phyloP scores from a whole-genome alignment of 177 flowering plant species.

The Vitis hybrid region DNA sequence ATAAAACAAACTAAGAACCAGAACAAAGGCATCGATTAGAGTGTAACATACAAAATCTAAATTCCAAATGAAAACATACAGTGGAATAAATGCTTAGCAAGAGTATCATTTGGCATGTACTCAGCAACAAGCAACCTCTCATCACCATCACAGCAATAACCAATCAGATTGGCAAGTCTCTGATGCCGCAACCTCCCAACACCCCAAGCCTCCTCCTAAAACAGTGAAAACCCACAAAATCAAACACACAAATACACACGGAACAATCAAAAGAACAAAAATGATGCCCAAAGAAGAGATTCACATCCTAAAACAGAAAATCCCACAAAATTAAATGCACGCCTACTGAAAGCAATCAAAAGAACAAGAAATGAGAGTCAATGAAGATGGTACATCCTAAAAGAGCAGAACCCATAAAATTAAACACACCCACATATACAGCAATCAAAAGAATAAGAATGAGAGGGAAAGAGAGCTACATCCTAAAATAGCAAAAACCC shows the following conservation, averaged over 20 bases:
- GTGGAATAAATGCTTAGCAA: conserved; percentile 62
- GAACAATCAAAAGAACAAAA: not conserved
- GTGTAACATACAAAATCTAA: not conserved
- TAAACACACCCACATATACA: not conserved
- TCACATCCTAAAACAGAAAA: not conserved
- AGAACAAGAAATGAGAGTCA: not conserved
- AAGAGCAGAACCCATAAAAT: not conserved
- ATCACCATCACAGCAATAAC: conserved; percentile 67
- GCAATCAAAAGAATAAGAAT: not conserved
- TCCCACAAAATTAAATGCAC: not conserved
- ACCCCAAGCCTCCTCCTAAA: conserved; percentile 53
- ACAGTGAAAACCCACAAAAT: conserved; percentile 5
- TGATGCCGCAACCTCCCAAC: conserved; percentile 52
- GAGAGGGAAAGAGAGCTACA: too few species aligned
- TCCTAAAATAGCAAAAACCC: too few species aligned
- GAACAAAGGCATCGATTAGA: not conserved
- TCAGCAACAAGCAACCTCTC: conserved; percentile 68
- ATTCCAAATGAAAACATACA: conserved; percentile 25
- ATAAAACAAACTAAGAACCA: too few species aligned
- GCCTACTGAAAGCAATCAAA: not conserved
- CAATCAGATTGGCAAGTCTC: conserved; percentile 57
- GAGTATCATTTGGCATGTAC: conserved; percentile 62
- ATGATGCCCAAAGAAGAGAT: conserved; percentile 2
- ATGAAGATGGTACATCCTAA: not conserved
- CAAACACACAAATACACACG: not conserved